These are phyloP conservation scores for Pogostemon cablin DNA, from an alignment of 257 asterid species.

Conservation along the genomic window DNA sequence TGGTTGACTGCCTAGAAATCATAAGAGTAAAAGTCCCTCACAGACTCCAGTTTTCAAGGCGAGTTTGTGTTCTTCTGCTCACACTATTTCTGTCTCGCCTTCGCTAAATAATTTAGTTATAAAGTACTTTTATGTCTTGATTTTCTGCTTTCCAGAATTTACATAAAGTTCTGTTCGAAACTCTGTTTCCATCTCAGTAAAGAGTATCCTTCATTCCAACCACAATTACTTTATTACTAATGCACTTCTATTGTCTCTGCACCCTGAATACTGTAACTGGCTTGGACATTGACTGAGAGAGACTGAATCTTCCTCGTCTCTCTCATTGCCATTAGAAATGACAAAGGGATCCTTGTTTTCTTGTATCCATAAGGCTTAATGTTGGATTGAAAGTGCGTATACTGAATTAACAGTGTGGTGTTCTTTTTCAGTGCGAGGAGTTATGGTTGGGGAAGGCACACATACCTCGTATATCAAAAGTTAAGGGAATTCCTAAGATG, in stretches of 20 bases:
- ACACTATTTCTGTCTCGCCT: too few relatives aligned
- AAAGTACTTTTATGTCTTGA: too few relatives aligned
- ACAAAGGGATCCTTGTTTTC: neutral
- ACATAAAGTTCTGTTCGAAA: too few relatives aligned
- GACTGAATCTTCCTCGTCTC: neutral
- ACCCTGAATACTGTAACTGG: neutral
- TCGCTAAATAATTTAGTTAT: too few relatives aligned
- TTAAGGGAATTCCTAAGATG: conserved; percentile 54
- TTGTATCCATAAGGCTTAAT: neutral
- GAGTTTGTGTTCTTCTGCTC: neutral
- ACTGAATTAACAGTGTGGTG: neutral
- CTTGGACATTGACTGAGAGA: neutral
- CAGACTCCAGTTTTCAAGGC: too few relatives aligned
- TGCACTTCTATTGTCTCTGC: too few relatives aligned
- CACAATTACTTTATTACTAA: too few relatives aligned
- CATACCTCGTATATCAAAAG: conserved; percentile 69
- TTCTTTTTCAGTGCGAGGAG: conserved; percentile 62
- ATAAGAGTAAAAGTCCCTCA: too few relatives aligned
- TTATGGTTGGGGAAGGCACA: conserved; percentile 81
- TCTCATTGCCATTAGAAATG: neutral
- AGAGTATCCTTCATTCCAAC: too few relatives aligned
- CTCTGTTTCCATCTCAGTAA: too few relatives aligned
- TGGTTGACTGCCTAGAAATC: neutral
- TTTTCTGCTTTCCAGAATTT: too few relatives aligned
- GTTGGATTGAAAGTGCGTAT: neutral